Percentiles rank a stretch among this genome's conserved stretches.
Evolutionary conservation across 2,329 filamentous ascomycete species (phyloP).

Genomic region (Cladosporium sp.): DNA sequence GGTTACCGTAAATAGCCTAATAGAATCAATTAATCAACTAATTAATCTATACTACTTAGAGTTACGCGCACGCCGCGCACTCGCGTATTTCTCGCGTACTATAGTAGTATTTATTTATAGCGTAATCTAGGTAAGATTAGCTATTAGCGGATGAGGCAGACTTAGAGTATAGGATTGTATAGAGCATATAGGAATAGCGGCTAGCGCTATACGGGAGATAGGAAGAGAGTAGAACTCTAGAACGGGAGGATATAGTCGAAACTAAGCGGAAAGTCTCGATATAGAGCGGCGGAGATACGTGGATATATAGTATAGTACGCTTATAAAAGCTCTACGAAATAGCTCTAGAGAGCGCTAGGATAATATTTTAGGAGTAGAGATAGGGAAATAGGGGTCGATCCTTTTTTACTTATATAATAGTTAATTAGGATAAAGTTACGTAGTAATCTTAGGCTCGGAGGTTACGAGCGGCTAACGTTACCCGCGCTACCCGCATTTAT

Average conservation of each 20-base stretch:
- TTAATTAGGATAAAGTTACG: too few species aligned
- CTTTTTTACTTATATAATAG: too few species aligned
- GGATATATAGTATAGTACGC: not conserved
- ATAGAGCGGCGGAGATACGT: not conserved
- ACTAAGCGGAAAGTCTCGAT: not conserved
- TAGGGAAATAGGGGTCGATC: not conserved
- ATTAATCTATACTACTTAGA: too few species aligned
- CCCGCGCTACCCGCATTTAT: too few species aligned
- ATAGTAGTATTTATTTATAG: not conserved
- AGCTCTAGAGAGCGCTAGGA: not conserved
- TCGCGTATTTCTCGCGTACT: not conserved
- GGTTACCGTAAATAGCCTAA: not conserved
- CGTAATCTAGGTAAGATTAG: not conserved
- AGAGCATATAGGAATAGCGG: not conserved
- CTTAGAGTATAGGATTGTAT: not conserved
- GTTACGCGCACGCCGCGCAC: not conserved
- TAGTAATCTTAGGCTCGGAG: too few species aligned
- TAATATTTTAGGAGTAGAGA: not conserved
- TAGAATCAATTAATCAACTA: not conserved
- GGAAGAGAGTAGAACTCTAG: not conserved
- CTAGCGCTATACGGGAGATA: not conserved
- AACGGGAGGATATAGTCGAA: not conserved
- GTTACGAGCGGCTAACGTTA: too few species aligned
- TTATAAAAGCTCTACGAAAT: not conserved
- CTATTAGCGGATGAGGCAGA: not conserved